Percentiles rank a stretch among this genome's conserved stretches.
phyloP scores from a whole-genome alignment of 2,329 filamentous ascomycete species.

The Trichoderma sp. region DNA sequence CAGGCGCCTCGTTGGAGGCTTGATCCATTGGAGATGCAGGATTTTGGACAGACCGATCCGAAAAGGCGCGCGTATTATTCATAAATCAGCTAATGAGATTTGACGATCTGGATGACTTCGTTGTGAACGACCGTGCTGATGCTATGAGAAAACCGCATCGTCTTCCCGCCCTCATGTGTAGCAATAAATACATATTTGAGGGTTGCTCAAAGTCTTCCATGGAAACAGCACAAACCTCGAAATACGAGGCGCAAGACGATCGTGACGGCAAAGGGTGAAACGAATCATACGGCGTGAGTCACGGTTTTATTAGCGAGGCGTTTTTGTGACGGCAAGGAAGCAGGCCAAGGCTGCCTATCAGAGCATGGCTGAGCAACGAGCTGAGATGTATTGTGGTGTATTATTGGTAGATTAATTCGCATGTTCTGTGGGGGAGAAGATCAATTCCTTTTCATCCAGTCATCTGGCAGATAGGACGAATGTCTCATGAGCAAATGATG shows the following conservation, averaged over 20 bases:
- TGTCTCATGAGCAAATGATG: neutral
- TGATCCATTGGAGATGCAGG: neutral
- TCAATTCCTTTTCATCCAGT: neutral
- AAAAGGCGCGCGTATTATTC: neutral
- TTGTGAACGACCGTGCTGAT: neutral
- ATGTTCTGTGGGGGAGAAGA: neutral
- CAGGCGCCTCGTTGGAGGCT: neutral
- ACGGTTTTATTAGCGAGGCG: slow-evolving; percentile 3
- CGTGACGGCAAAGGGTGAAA: neutral
- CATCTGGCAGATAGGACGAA: neutral
- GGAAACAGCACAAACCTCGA: neutral
- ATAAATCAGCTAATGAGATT: neutral
- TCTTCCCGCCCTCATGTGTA: neutral
- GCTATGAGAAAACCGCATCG: neutral
- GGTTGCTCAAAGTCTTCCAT: neutral
- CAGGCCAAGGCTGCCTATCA: neutral
- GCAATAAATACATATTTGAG: neutral
- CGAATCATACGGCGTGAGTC: slow-evolving; percentile 18
- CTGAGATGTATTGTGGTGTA: too few species aligned
- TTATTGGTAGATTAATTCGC: too few species aligned
- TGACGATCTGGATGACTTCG: neutral
- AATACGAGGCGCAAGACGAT: neutral
- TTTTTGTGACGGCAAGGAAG: slow-evolving; percentile 9
- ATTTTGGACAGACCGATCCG: neutral
- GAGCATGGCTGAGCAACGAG: neutral